phyloP scores from a whole-genome alignment of 306 rosid genomes.

The Vicia sativa region DNA sequence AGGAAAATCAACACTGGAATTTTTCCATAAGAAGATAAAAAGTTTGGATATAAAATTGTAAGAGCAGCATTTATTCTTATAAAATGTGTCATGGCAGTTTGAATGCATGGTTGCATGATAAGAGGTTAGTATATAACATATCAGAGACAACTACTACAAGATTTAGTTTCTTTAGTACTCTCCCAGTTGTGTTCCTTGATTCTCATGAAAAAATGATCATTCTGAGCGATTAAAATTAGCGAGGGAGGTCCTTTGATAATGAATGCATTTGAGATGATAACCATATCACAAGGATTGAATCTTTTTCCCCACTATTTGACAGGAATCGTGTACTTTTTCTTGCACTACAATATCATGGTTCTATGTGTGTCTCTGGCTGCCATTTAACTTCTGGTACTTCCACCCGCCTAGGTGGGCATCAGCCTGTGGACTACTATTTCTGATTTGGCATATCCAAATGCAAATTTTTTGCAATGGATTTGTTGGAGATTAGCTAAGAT shows the following conservation, averaged over 20 bases:
- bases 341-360: no score
- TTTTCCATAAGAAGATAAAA: not conserved
- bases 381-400: conserved; percentile 16
- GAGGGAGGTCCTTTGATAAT: conserved; percentile 79
- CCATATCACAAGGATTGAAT: conserved; percentile 91
- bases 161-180: not conserved
- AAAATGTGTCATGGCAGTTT: not conserved
- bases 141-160: not conserved
- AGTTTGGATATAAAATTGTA: not conserved
- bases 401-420: conserved; percentile 15
- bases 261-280: conserved; percentile 98
- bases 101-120: conserved; percentile 8
- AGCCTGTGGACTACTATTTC: no score
- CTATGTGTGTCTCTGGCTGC: conserved; percentile 15
- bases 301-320: conserved; percentile 86
- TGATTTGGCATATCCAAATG: no score
- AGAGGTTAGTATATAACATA: not conserved
- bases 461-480: no score
- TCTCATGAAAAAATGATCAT: no score
- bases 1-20: conserved; percentile 14
- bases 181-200: conserved; percentile 21
- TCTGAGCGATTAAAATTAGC: conserved; percentile 32
- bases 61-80: conserved; percentile 13
- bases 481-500: no score
- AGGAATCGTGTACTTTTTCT: conserved; percentile 66